phyloP scores from a whole-genome alignment of 345 rosid genomes.

The Laguncularia racemosa region DNA sequence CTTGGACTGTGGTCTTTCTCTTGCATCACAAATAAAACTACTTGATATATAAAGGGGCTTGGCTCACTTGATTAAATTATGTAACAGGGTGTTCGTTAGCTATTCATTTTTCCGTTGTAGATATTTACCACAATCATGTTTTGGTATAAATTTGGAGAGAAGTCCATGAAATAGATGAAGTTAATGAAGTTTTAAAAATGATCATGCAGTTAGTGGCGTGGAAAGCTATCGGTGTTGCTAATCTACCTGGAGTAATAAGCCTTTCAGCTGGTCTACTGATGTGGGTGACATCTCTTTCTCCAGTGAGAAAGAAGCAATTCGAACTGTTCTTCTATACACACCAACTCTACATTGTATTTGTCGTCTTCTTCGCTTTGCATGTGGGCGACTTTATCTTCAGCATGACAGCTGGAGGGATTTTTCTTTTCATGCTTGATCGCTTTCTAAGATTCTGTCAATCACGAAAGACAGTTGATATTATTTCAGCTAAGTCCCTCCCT shows the following conservation, averaged over 20 bases:
- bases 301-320: constrained; percentile 59
- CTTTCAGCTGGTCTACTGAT: constrained; percentile 69
- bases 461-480: constrained; percentile 48
- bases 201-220: constrained; percentile 54
- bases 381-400: constrained; percentile 70
- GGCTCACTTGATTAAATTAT: too few relatives aligned
- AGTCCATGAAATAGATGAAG: too few relatives aligned
- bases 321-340: constrained; percentile 95
- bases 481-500: constrained; percentile 72
- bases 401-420: constrained; percentile 72
- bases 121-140: not conserved
- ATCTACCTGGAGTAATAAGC: constrained; percentile 73
- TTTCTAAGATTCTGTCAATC: constrained; percentile 91
- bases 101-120: not conserved
- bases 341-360: constrained; percentile 72
- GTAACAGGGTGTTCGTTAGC: too few relatives aligned
- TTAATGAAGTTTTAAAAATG: constrained; percentile 1
- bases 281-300: constrained; percentile 78
- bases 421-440: constrained; percentile 80
- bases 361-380: constrained; percentile 75
- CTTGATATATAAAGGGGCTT: too few relatives aligned
- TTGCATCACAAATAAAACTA: too few relatives aligned
- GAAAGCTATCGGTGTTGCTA: constrained; percentile 46
- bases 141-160: too few relatives aligned
- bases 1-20: too few relatives aligned